Evolutionary conservation across 805 yeast genomes (phyloP), one percentile per base, ranked within the genome.

Genomic region (Spathaspora gorwiae): DNA sequence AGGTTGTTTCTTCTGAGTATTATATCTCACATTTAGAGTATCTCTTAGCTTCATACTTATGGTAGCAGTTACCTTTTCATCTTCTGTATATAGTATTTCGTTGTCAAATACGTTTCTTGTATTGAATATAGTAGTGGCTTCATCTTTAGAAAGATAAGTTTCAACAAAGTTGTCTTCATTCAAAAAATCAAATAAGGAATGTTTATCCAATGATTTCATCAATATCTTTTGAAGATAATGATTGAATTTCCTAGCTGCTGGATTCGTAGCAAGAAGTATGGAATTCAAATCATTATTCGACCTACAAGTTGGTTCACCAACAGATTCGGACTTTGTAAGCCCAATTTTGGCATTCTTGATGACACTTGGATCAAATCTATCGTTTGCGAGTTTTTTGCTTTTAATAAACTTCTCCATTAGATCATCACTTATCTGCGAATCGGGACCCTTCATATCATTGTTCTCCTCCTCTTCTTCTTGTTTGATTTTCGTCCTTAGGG

Each of bases 401-500:
- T 48, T 39, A 4, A 70, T 55, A 37, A 67, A 67, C 1, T 53
- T 40, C 37, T 68, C 73, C 74, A 70, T 68, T 34, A 45, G 44
- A 19, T 36, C 45, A 15, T 43, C 42, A 10, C 42, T 47, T 4
- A 35, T 6, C 7, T 49, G 35, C 12, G 37, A 36, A 7, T 33
- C 44, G 9, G 31, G 40, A 1, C 46, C 48, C 19, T 37, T 37
- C 13, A 24, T 26, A 2, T 24, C 26, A n/a, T 31, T 40, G 7
- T 46, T 42, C 14, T 44, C 47, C 13, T 42, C 48, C 6, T 31
- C 39, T 13, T 40, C 48, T 2, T 32, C 49, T 6, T 43, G 37
- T 15, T 37, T 8, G 43, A 29, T 7, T 35, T 26, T 6, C 26
- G 11, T 15, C 26, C 6, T 35, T 13, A 26, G 39, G 43, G 8